Base-by-base conservation (phyloP, 2,329 filamentous ascomycete genomes). In the Aspergillus pseudoterreus region DNA sequence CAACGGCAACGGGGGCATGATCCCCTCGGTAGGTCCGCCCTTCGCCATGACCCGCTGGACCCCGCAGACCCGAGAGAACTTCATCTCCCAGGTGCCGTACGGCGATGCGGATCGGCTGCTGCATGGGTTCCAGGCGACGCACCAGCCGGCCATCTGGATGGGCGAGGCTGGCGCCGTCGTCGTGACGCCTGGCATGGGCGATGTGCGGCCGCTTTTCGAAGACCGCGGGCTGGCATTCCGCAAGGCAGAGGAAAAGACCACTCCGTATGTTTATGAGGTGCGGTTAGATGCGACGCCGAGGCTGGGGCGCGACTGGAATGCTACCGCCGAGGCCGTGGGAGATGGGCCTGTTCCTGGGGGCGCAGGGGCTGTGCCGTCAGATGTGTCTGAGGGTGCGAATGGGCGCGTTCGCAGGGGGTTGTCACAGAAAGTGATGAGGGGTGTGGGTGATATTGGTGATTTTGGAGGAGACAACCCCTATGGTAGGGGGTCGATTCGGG, bases 71-170 rank as follows among this genome's bases (percentile, higher is more conserved):
- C 66, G 72, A 24, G 72, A 74, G 62, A 79, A 79, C 55, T 78
- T 72, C 62, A 79, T 78, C 47, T 76, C 72, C 1, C 76, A 78
- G 53, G 75, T 75, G 12, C 74, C 76, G 0, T 78, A 78, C 58
- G 67, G 73, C 21, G 72, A 77, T 47, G 55, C 67, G 12, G 76
- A 79, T 50, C 51, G 57, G 0, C 69, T 70, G 21, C 69, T 78
- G 8, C 76, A 78, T 52, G 75, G 76, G 0, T 78, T 78, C 49
- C 75, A 78, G 57, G 76, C 75, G 8, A 78, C 76, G 1, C 76
- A 78, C 50, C 76, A 78, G 54, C 76, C 76, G 0, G 76, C 76
- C 0, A 79, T 79, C n/a, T 78, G 76, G 76, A 78, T 79, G 74
- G 76, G 75, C 3, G 76, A 79, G 57, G 67, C 71, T 10, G 76